phyloP scores from a whole-genome alignment of 352 stramenopile species.

The Pythium oligandrum region DNA sequence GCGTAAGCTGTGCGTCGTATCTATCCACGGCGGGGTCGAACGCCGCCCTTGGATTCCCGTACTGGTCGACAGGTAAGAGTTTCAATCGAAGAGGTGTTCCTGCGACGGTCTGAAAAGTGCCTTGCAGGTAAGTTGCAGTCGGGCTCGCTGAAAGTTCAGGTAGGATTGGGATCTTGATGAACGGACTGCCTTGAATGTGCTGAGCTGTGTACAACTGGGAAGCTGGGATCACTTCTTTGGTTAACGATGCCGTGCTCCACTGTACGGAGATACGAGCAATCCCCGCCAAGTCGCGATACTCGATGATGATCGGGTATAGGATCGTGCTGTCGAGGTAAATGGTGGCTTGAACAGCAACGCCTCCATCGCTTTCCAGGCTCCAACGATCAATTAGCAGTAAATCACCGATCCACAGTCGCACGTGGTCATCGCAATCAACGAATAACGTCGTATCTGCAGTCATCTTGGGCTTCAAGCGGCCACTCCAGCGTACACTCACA shows the following conservation, averaged over 20 bases:
- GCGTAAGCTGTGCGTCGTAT: constrained; percentile 31
- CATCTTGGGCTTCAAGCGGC: constrained; percentile 46
- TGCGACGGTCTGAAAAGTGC: constrained; percentile 23
- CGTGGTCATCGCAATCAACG: constrained; percentile 42
- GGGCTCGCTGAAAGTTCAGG: constrained; percentile 23
- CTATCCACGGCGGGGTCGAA: constrained; percentile 20
- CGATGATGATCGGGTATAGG: constrained; percentile 48
- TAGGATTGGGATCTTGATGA: constrained; percentile 33
- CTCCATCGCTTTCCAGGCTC: constrained; percentile 27
- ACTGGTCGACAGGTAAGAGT: constrained; percentile 37
- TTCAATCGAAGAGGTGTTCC: constrained; percentile 29
- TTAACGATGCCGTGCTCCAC: constrained; percentile 30
- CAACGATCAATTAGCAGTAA: constrained; percentile 60
- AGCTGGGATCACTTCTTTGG: constrained; percentile 41
- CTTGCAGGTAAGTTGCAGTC: constrained; percentile 22
- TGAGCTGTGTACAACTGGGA: constrained; percentile 37
- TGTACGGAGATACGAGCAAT: constrained; percentile 37
- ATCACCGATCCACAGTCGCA: constrained; percentile 61
- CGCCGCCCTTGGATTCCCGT: constrained; percentile 33
- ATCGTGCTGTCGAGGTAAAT: constrained; percentile 29
- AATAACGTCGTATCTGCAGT: constrained; percentile 38
- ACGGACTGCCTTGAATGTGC: constrained; percentile 50
- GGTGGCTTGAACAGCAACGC: constrained; percentile 15
- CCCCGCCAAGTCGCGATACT: constrained; percentile 48
- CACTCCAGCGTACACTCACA: constrained; percentile 60